Conservation (phyloP, 371 early-diverging fungal species). For the Furculomyces boomerangus region DNA sequence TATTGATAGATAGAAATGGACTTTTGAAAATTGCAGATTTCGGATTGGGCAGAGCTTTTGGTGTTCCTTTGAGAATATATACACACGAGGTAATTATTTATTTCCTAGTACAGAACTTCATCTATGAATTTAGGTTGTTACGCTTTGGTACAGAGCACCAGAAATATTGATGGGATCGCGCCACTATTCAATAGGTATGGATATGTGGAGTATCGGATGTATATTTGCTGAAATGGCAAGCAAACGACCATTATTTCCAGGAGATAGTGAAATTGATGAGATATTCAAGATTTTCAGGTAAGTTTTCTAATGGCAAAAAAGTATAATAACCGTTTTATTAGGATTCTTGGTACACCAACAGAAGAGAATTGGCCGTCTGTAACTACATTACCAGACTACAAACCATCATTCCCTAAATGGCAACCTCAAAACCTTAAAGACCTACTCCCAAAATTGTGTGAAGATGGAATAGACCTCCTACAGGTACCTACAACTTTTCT, state of each 20-base stretch:
- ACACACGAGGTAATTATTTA: constrained; percentile 63
- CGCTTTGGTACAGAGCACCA: constrained; percentile 95
- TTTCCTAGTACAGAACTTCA: neutral
- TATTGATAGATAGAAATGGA: constrained; percentile 78
- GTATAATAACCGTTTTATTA: neutral
- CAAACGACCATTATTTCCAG: constrained; percentile 79
- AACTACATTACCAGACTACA: constrained; percentile 63
- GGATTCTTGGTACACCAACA: constrained; percentile 79
- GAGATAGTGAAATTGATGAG: constrained; percentile 96
- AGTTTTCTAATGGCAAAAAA: neutral
- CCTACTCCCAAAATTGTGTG: constrained; percentile 30
- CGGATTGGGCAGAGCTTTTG: constrained; percentile 80
- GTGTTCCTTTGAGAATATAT: constrained; percentile 74
- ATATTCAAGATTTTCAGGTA: constrained; percentile 77
- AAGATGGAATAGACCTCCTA: constrained; percentile 46
- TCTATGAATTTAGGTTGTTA: constrained; percentile 40
- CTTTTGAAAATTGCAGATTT: constrained; percentile 89
- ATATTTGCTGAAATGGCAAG: constrained; percentile 93
- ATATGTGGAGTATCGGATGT: constrained; percentile 97
- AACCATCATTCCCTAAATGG: constrained; percentile 54
- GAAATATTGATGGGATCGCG: constrained; percentile 85
- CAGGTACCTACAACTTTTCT: constrained; percentile 4
- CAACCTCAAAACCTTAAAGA: constrained; percentile 25
- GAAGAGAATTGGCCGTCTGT: constrained; percentile 85
- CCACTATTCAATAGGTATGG: constrained; percentile 83